Evolutionary conservation across 257 asterid species (phyloP).

Genomic region (Vinca minor): DNA sequence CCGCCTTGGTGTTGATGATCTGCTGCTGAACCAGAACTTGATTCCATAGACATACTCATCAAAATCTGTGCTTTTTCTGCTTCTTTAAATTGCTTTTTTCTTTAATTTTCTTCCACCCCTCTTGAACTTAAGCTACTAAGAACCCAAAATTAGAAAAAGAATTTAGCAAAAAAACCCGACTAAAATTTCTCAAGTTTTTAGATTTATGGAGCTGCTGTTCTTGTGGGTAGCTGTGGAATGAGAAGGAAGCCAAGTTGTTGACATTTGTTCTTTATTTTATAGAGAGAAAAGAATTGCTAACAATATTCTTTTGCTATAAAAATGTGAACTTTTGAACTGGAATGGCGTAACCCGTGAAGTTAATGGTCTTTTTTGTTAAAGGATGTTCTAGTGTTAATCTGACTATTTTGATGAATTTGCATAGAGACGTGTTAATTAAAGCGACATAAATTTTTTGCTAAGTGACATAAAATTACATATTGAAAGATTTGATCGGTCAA

Average conservation of each 20-base stretch:
- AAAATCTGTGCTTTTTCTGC: neutral
- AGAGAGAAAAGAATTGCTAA: slow-evolving; percentile 30
- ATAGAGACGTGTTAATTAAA: too few species aligned
- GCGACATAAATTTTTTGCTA: too few species aligned
- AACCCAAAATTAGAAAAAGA: neutral
- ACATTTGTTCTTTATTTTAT: slow-evolving; percentile 22
- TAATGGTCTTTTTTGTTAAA: slow-evolving; percentile 16
- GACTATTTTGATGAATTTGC: too few species aligned
- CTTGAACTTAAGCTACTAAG: neutral
- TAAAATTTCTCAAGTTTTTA: slow-evolving; percentile 16
- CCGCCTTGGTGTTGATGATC: too few species aligned
- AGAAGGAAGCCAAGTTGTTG: slow-evolving; percentile 19
- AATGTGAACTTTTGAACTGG: slow-evolving; percentile 64
- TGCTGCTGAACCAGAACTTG: slow-evolving; percentile 30
- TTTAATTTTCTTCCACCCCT: neutral
- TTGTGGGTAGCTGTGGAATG: slow-evolving; percentile 32
- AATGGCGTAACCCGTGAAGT: slow-evolving; percentile 53
- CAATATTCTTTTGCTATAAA: too few species aligned
- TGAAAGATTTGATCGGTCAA: too few species aligned
- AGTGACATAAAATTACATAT: too few species aligned
- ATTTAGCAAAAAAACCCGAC: slow-evolving; percentile 22
- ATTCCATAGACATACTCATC: slow-evolving; percentile 21
- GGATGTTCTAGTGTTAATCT: too few species aligned
- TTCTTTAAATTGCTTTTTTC: neutral
- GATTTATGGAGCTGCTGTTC: slow-evolving; percentile 16